These are phyloP conservation scores for Penicillium sp. DNA, from an alignment of 2,329 filamentous ascomycete genomes.

Conservation along the genomic window DNA sequence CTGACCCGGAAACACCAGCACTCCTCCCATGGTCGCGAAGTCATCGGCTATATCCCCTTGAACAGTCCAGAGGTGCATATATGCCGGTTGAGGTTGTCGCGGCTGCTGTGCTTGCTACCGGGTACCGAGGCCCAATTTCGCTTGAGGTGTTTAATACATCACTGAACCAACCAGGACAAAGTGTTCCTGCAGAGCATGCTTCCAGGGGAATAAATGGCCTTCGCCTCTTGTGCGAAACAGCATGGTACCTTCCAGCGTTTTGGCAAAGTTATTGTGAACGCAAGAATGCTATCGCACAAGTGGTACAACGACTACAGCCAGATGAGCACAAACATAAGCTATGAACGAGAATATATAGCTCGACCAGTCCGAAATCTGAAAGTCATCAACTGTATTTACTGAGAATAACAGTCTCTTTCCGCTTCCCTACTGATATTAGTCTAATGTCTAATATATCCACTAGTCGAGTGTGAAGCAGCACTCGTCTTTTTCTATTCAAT, in stretches of 20 bases:
- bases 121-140: slow-evolving; percentile 26
- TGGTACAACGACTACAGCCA: neutral
- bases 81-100: slow-evolving; percentile 27
- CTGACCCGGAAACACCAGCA: slow-evolving; percentile 17
- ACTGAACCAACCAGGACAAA: slow-evolving; percentile 15
- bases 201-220: slow-evolving; percentile 20
- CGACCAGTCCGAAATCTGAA: neutral
- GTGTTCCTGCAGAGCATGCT: slow-evolving; percentile 21
- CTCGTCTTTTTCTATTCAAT: no score
- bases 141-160: slow-evolving; percentile 30
- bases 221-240: slow-evolving; percentile 11
- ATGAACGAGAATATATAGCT: neutral
- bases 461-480: no score
- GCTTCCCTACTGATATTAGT: no score
- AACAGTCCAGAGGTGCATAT: slow-evolving; percentile 23
- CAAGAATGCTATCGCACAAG: slow-evolving; percentile 1
- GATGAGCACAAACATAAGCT: neutral
- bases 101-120: slow-evolving; percentile 27
- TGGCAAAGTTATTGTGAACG: slow-evolving; percentile 11
- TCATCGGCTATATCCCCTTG: slow-evolving; percentile 26
- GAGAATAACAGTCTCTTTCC: neutral
- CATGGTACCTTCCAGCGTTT: slow-evolving; percentile 18
- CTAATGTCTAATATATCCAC: no score
- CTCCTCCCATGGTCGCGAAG: slow-evolving; percentile 28
- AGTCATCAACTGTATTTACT: neutral